Evolutionary conservation across 768 basidiomycete species (phyloP), one percentile per base, ranked within the genome.

Genomic region (Lentinus tigrinus): DNA sequence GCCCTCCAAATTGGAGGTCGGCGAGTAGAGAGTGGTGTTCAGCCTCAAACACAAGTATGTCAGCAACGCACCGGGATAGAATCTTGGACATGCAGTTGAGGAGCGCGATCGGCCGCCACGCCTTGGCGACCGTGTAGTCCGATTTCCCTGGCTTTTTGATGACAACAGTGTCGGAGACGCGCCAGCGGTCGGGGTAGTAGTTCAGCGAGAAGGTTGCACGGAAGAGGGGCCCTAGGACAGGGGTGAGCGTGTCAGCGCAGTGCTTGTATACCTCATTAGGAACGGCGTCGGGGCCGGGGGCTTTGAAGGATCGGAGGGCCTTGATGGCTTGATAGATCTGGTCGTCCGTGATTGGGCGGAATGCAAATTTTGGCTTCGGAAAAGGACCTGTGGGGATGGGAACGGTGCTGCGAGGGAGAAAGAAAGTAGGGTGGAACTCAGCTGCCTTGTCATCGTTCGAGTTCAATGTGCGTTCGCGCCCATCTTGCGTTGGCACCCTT

Each of bases 91-190:
- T 54, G 39, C 47, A 58, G 21, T 70, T 58, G 5, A 72, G 54
- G 3, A 78, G 70, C 0, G 69, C 70, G 8, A 78, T 74, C 0
- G 71, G 77, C 3, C 73, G 56, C 50, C 68, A 76, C 4, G 73
- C 67, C 39, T 69, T 69, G 2, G 74, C 65, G 0, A 56, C 54
- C 5, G 62, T 59, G 65, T 78, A 77, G 63, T 72, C 67, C 2
- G 62, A 13, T 48, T 69, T 69, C 2, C 72, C 72, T 19, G 73
- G 74, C 55, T 76, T 78, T 4, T 64, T 48, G 0, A 77, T 49
- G 0, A 75, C 71, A 1, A 71, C 53, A 2, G 74, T 75, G 2
- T 54, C 60, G 1, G 64, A 71, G 0, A 37, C n/a, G 31, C 62
- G 63, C 73, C 74, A 77, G 11, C 38, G 28, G 0, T 65, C 52